Percentiles rank a stretch among this genome's conserved stretches.
Evolutionary conservation across 2,329 filamentous ascomycete species (phyloP).

Genomic region (Paecilomyces fulvus): DNA sequence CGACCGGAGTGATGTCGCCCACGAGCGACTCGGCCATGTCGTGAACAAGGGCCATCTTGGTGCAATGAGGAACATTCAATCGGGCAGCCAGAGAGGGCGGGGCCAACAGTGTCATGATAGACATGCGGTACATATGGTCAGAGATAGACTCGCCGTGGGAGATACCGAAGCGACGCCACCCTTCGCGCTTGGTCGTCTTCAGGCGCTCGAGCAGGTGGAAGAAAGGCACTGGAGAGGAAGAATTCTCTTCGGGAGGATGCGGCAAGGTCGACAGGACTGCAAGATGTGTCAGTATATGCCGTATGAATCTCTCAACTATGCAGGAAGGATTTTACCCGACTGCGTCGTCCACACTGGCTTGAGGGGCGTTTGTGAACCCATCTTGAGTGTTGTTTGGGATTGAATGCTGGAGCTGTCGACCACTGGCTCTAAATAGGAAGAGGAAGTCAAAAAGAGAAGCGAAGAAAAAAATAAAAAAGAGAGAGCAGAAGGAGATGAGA

Average conservation of each 20-base stretch:
- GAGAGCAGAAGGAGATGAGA: constrained; percentile 1
- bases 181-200: constrained; percentile 94
- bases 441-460: background rate
- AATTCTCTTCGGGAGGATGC: constrained; percentile 50
- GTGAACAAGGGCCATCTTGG: constrained; percentile 91
- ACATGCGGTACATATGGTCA: constrained; percentile 99
- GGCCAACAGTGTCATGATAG: constrained; percentile 86
- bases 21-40: constrained; percentile 96
- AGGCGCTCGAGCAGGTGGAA: constrained; percentile 90
- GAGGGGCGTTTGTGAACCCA: constrained; percentile 21
- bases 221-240: constrained; percentile 73
- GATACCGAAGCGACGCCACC: constrained; percentile 86
- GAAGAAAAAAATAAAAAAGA: constrained; percentile 1
- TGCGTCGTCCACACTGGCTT: constrained; percentile 26
- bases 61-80: constrained; percentile 74
- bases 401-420: background rate
- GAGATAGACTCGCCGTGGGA: constrained; percentile 73
- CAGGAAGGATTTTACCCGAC: constrained; percentile 18
- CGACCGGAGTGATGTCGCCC: constrained; percentile 92
- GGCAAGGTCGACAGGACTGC: constrained; percentile 58
- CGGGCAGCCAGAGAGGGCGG: constrained; percentile 62
- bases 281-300: background rate
- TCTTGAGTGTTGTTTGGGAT: constrained; percentile 7
- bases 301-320: background rate
- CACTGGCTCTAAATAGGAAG: background rate